Conservation (phyloP, 768 basidiomycete species). For the Royoungia palumana region DNA sequence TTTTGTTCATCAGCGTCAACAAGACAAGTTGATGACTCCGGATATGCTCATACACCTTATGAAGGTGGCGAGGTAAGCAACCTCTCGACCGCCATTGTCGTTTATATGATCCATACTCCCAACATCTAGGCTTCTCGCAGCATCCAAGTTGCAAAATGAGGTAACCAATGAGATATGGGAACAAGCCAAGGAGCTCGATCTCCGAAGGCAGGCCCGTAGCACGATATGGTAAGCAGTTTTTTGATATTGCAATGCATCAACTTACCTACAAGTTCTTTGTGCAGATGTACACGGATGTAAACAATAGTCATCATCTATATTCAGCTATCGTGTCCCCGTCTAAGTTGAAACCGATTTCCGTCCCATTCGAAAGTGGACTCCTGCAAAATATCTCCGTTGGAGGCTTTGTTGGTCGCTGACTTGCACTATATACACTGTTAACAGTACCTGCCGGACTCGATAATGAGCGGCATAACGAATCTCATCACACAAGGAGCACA, state of each 20-base stretch:
- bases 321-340: conserved; percentile 1
- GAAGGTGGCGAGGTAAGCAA: conserved; percentile 62
- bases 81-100: background rate
- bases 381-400: background rate
- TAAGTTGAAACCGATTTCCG: conserved; percentile 5
- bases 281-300: background rate
- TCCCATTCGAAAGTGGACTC: conserved; percentile 14
- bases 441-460: background rate
- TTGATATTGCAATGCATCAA: background rate
- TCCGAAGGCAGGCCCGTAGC: conserved; percentile 32
- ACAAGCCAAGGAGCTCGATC: conserved; percentile 57
- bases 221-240: conserved; percentile 8
- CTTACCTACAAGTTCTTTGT: background rate
- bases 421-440: background rate
- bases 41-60: conserved; percentile 69
- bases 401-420: background rate
- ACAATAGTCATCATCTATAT: background rate
- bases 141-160: conserved; percentile 54
- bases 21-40: conserved; percentile 38
- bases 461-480: conserved; percentile 14
- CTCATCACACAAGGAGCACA: conserved; percentile 22
- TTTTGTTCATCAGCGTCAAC: conserved; percentile 51
- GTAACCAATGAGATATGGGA: conserved; percentile 64
- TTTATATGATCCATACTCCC: conserved; percentile 6
- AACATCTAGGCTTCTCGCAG: conserved; percentile 52